Evolutionary conservation across 1,284 basidiomycete species (phyloP).

Genomic region (Trametes sp.): DNA sequence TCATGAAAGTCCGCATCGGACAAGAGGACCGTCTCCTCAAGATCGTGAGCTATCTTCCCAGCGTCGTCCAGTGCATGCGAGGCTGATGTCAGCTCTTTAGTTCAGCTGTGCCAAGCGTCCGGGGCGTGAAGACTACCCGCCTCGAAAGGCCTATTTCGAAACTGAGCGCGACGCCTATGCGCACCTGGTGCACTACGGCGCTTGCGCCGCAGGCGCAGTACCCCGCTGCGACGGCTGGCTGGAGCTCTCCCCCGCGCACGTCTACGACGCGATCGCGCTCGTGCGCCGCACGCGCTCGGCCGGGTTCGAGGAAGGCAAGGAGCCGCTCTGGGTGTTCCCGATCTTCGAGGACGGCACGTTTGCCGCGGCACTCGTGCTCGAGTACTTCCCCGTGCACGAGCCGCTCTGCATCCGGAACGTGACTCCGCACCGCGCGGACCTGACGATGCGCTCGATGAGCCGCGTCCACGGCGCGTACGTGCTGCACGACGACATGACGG

Average conservation of each 20-base stretch:
- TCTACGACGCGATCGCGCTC: neutral
- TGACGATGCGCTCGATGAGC: neutral
- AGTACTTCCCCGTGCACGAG: neutral
- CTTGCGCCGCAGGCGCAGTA: constrained; percentile 1
- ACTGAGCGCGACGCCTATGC: constrained; percentile 14
- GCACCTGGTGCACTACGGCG: constrained; percentile 16
- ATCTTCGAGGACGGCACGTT: neutral
- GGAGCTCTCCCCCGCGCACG: constrained; percentile 3
- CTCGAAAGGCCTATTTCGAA: constrained; percentile 3
- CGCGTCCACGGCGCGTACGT: constrained; percentile 6
- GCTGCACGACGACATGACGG: neutral
- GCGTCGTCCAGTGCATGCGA: neutral
- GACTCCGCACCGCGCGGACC: neutral
- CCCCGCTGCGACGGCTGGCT: constrained; percentile 19
- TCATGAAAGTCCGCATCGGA: neutral
- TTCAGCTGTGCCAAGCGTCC: neutral
- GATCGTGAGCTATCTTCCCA: too few relatives aligned
- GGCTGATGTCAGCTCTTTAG: neutral
- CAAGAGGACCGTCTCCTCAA: too few relatives aligned
- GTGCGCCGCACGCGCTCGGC: neutral
- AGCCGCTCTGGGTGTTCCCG: neutral
- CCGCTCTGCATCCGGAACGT: neutral
- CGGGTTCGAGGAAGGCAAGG: neutral
- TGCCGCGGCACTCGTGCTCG: constrained; percentile 1
- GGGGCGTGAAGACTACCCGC: too few relatives aligned